phyloP scores from a whole-genome alignment of 2,329 filamentous ascomycete species.

The Trichoderma cornu-damae region DNA sequence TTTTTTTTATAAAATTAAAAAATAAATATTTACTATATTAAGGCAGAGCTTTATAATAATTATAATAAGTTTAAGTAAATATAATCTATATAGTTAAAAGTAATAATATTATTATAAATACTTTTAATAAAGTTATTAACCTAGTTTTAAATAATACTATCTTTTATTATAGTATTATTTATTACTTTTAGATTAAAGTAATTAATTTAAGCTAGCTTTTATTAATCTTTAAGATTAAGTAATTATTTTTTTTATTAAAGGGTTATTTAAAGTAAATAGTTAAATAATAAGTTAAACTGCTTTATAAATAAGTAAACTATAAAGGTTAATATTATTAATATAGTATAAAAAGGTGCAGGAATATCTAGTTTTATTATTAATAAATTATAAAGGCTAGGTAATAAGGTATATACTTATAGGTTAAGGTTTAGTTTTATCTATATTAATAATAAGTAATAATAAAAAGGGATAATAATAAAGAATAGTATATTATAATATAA shows the following conservation, averaged over 20 bases:
- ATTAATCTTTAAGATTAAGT: neutral
- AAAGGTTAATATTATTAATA: neutral
- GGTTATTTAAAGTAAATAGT: neutral
- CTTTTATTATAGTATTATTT: neutral
- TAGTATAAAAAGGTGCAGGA: no score
- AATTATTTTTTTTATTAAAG: neutral
- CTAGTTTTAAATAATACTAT: neutral
- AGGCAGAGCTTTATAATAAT: no score
- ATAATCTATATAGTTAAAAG: neutral
- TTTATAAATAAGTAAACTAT: neutral
- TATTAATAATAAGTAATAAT: no score
- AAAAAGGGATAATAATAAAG: no score
- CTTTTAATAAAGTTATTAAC: neutral
- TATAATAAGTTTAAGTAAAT: neutral
- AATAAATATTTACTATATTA: no score
- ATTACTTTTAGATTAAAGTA: neutral
- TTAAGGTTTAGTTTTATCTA: no score
- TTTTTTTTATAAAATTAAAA: no score
- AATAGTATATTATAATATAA: no score
- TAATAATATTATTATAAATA: neutral
- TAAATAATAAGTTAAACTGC: neutral
- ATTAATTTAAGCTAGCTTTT: neutral
- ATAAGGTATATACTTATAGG: no score
- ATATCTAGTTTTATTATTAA: no score
- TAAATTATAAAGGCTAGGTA: no score